These are phyloP conservation scores for Coprinopsis marcescibilis DNA, from an alignment of 768 basidiomycete species.

Conservation along the genomic window DNA sequence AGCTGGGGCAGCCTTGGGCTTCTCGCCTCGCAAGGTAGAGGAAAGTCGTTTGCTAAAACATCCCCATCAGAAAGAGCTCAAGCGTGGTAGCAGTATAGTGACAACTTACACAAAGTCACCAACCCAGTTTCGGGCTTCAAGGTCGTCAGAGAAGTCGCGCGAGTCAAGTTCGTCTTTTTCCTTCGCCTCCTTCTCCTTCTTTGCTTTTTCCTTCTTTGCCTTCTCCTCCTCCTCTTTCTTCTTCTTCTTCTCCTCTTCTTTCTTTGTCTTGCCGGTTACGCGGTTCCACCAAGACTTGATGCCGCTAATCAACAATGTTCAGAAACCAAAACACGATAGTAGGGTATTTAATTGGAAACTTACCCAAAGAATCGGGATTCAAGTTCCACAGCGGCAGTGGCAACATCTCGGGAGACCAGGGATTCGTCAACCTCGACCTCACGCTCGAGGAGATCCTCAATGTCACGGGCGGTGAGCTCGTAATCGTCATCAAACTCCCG, in stretches of 20 bases:
- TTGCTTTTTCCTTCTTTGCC: no score
- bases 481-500: constrained; percentile 9
- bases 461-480: constrained; percentile 5
- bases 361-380: not conserved
- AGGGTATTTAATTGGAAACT: not conserved
- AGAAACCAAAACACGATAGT: not conserved
- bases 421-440: constrained; percentile 10
- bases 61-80: not conserved
- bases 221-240: no score
- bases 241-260: no score
- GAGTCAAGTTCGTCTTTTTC: no score
- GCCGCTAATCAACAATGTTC: no score
- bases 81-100: not conserved
- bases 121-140: no score
- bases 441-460: constrained; percentile 4
- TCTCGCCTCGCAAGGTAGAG: not conserved
- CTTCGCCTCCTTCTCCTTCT: no score
- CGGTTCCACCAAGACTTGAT: no score
- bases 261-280: no score
- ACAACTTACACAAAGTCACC: no score
- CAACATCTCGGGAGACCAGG: constrained; percentile 1
- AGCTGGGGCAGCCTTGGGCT: not conserved
- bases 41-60: constrained; percentile 2
- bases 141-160: no score
- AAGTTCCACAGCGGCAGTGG: not conserved